A percentile compares a stretch with the other conserved stretches of the same genome.
phyloP scores from a whole-genome alignment of 129 eudicot species.

The Apium graveolens region DNA sequence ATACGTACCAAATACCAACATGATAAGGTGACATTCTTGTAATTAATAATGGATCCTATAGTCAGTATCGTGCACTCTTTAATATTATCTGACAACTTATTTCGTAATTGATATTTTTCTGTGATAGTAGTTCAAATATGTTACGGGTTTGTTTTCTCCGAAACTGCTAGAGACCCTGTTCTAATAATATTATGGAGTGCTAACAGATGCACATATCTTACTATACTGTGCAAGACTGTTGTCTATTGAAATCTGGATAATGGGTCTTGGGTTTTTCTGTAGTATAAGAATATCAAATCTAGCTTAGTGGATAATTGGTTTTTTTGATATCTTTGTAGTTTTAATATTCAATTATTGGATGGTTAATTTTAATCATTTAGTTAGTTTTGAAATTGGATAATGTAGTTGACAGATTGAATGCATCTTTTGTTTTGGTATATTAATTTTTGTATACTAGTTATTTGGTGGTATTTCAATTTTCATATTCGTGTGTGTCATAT shows the following conservation, averaged over 20 bases:
- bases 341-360: too few relatives aligned
- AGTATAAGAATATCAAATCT: too few relatives aligned
- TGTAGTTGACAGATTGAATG: too few relatives aligned
- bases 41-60: background rate
- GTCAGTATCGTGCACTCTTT: background rate
- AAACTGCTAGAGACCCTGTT: conserved; percentile 33
- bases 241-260: background rate
- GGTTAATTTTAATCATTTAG: too few relatives aligned
- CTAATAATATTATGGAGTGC: conserved; percentile 13
- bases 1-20: conserved; percentile 54
- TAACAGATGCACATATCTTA: conserved; percentile 19
- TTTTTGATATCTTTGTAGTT: too few relatives aligned
- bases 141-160: conserved; percentile 44
- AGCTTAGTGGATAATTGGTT: too few relatives aligned
- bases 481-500: too few relatives aligned
- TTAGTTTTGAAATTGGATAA: too few relatives aligned
- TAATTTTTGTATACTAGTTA: too few relatives aligned
- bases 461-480: too few relatives aligned
- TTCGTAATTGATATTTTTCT: background rate
- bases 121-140: conserved; percentile 39
- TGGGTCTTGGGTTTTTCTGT: too few relatives aligned
- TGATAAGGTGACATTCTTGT: conserved; percentile 42
- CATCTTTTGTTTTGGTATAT: too few relatives aligned
- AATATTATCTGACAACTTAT: background rate
- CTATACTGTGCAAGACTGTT: background rate